Evolutionary conservation across 2,329 filamentous ascomycete genomes (phyloP).

Genomic region (Aureobasidium namibiae): DNA sequence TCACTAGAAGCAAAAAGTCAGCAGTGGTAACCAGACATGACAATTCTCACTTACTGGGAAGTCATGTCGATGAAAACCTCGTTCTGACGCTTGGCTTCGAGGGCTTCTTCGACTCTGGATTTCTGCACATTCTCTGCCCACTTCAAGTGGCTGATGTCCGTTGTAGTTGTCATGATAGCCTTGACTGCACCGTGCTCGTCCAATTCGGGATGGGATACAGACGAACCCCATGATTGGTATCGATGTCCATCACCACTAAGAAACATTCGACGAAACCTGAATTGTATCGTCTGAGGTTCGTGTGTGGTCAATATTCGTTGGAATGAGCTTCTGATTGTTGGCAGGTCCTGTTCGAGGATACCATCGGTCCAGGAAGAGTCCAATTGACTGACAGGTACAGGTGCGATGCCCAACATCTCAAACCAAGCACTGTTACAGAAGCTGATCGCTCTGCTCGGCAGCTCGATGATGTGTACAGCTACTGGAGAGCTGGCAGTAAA

Average conservation of each 20-base stretch:
- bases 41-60: slow-evolving; percentile 28
- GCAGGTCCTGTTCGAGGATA: slow-evolving; percentile 13
- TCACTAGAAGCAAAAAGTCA: slow-evolving; percentile 10
- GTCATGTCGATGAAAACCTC: slow-evolving; percentile 31
- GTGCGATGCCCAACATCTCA: neutral
- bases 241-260: slow-evolving; percentile 7
- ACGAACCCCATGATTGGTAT: slow-evolving; percentile 16
- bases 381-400: slow-evolving; percentile 31
- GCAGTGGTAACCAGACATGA: neutral
- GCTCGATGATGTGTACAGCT: slow-evolving; percentile 21
- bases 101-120: slow-evolving; percentile 22
- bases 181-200: slow-evolving; percentile 26
- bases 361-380: slow-evolving; percentile 38
- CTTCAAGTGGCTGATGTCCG: slow-evolving; percentile 38
- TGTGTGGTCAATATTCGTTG: neutral
- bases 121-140: slow-evolving; percentile 35
- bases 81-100: slow-evolving; percentile 15
- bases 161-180: slow-evolving; percentile 35
- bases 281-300: neutral
- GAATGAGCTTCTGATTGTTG: neutral
- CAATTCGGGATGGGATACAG: slow-evolving; percentile 18
- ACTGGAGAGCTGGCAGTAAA: slow-evolving; percentile 27
- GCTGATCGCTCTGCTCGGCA: slow-evolving; percentile 7
- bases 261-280: slow-evolving; percentile 7
- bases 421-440: slow-evolving; percentile 5